Conservation (phyloP, 2,329 filamentous ascomycete species). For the Tympanopsis confertula region DNA sequence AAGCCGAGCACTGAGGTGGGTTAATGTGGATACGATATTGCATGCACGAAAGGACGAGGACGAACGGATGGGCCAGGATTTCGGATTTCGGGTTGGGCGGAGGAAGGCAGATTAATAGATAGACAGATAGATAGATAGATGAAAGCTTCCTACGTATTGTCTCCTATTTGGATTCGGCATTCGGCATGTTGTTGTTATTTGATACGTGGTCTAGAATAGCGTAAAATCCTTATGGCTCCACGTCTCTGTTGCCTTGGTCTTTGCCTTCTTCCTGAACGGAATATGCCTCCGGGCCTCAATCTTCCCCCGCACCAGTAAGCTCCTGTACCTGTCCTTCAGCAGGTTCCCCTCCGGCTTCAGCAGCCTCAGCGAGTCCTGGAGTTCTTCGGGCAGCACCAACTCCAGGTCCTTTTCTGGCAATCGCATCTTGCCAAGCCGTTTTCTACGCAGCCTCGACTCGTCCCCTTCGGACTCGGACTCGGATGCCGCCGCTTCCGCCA, state of each 20-base stretch:
- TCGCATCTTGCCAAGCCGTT: constrained; percentile 56
- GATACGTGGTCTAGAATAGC: constrained; percentile 27
- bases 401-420: constrained; percentile 72
- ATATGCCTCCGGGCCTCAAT: constrained; percentile 72
- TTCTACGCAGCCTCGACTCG: constrained; percentile 54
- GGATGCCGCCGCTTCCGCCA: constrained; percentile 27
- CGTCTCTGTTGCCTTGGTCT: constrained; percentile 78
- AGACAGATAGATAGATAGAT: too few relatives aligned
- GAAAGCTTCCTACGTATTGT: too few relatives aligned
- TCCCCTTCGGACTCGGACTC: constrained; percentile 43
- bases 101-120: too few relatives aligned
- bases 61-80: too few relatives aligned
- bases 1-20: too few relatives aligned
- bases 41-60: too few relatives aligned
- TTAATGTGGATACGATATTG: too few relatives aligned
- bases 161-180: too few relatives aligned
- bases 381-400: constrained; percentile 69
- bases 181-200: too few relatives aligned
- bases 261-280: constrained; percentile 71
- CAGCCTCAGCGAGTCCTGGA: constrained; percentile 69
- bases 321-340: constrained; percentile 83
- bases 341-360: constrained; percentile 94
- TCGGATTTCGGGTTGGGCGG: too few relatives aligned
- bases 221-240: constrained; percentile 96
- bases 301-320: constrained; percentile 76